phyloP scores from a whole-genome alignment of 169 alveolate species.

The Plasmodium vinckei region DNA sequence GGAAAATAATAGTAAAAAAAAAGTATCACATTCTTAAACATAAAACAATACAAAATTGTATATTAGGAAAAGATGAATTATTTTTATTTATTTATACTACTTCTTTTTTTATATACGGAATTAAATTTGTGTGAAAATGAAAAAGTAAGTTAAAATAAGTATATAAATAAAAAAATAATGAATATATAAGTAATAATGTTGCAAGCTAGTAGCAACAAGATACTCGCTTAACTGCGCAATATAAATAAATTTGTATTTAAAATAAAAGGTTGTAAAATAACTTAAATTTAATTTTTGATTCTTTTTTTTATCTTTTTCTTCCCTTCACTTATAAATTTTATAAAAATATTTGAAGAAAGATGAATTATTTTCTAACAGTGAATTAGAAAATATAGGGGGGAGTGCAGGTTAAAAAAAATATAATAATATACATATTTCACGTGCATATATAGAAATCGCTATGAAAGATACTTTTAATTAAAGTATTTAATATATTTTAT shows the following conservation, averaged over 20 bases:
- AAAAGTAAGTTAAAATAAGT: constrained; percentile 26
- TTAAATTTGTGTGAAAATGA: constrained; percentile 52
- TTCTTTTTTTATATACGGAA: constrained; percentile 34
- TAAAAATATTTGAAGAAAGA: constrained; percentile 27
- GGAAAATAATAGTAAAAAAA: too few species aligned
- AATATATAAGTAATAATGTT: not conserved
- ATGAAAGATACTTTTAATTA: constrained; percentile 1
- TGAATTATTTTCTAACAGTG: constrained; percentile 47
- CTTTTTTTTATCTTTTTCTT: constrained; percentile 21
- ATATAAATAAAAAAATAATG: constrained; percentile 3
- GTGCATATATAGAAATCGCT: not conserved
- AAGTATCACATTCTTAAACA: not conserved
- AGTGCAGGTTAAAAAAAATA: constrained; percentile 66
- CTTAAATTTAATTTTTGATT: not conserved
- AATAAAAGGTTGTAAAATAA: too few species aligned
- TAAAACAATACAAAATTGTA: constrained; percentile 1
- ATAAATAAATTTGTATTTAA: too few species aligned
- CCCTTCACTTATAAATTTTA: not conserved
- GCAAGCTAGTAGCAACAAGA: too few species aligned
- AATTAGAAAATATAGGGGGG: constrained; percentile 69
- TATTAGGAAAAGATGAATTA: constrained; percentile 30
- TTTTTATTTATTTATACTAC: constrained; percentile 7
- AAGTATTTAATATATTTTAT: not conserved
- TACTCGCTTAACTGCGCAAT: too few species aligned
- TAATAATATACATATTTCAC: not conserved